These are phyloP conservation scores for Platanthera zijinensis DNA, from an alignment of 106 monocot genomes.

Conservation along the genomic window DNA sequence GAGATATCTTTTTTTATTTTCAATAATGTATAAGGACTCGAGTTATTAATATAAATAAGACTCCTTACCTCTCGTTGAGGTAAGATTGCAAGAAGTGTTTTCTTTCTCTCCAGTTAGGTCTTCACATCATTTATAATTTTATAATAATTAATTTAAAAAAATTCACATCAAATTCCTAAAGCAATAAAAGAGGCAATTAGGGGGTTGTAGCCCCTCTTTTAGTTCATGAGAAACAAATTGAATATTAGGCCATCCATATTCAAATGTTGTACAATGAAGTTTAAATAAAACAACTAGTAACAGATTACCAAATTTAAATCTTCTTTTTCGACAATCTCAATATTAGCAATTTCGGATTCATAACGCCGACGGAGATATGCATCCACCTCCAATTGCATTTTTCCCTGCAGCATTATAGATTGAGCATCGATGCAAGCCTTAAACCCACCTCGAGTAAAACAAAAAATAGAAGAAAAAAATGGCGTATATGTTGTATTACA, in stretches of 20 bases:
- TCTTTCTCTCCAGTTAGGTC: too few relatives aligned
- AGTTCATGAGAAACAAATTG: background rate
- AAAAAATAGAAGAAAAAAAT: background rate
- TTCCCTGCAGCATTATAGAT: slow-evolving; percentile 39
- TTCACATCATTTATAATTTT: too few relatives aligned
- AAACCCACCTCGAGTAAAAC: background rate
- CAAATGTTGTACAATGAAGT: background rate
- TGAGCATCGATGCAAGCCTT: background rate
- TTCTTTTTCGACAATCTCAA: slow-evolving; percentile 81
- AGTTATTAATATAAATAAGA: too few relatives aligned
- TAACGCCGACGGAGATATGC: slow-evolving; percentile 78
- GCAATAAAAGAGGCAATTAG: background rate
- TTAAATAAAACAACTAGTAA: background rate
- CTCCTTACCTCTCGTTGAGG: too few relatives aligned
- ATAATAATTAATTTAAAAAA: too few relatives aligned
- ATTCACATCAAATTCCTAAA: too few relatives aligned
- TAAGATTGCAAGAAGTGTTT: too few relatives aligned
- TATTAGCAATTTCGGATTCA: slow-evolving; percentile 63
- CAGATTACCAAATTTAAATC: slow-evolving; percentile 69
- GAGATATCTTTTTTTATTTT: too few relatives aligned
- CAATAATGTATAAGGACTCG: too few relatives aligned
- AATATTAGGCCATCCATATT: background rate
- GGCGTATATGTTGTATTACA: background rate
- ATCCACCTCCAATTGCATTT: slow-evolving; percentile 73
- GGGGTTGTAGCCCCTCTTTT: background rate